Base-by-base conservation (phyloP, 345 rosid genomes). In the Arabis alpina region DNA sequence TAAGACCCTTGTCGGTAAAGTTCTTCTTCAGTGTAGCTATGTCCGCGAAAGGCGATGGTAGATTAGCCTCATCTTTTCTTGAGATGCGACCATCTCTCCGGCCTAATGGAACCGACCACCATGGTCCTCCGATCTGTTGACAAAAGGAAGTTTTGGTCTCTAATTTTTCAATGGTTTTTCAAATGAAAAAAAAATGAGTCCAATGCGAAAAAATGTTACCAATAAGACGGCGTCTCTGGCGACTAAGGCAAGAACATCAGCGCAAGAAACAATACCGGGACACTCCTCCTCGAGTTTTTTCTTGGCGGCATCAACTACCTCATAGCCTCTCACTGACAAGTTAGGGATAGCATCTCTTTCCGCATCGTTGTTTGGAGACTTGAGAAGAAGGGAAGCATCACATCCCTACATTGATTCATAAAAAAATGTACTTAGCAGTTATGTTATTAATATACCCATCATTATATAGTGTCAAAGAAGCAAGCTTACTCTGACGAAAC, bases 81-180 rank as follows among this genome's bases (percentile, higher is more conserved):
- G 92, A 85, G 54, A 85, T 52, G 16, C 70, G 83, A 16, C 92
- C 92, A 61, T 87, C 92, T 57, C 84, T 87, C 10, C 92, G 56
- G 0, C 91, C 91, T 0, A 82, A 63, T 13, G 85, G 86, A 70
- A 87, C 84, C 1, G 71, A 66, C 95, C 92, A 89, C 45, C 8
- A 73, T 27, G 92, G 88, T 53, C 96, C 92, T 0, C 59, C 37
- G 28, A 80, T 64, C 93, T 88, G 75, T 30, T 13, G 27, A 61
- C 53, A 5, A 42, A 2, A 27, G 6, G 2, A 44, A 3, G 40
- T 12, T 14, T 5, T 23, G 32, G 14, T 13, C 15, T 41, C 24
- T 39, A 4, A 0, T 4, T 3, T 5, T 32, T 54, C 4, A 16
- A 43, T 19, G 10, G 7, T 64, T 24, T 28, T 42, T 13, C 19